Evolutionary conservation across 108 stramenopile species (phyloP), one percentile per base, ranked within the genome.

Genomic region (Stephanodiscus triporus): DNA sequence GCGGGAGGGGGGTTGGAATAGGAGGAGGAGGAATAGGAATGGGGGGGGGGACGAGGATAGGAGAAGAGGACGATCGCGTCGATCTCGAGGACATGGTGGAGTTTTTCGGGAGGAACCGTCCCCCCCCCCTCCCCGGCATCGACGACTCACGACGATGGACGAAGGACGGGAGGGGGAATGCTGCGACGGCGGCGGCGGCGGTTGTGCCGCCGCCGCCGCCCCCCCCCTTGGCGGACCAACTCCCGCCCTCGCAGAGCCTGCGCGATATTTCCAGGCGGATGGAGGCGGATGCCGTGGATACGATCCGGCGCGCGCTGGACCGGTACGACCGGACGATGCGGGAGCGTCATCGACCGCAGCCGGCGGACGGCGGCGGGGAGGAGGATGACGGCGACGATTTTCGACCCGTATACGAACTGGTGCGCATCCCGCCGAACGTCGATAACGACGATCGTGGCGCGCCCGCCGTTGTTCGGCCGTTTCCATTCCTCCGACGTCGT

Each of bases 391-490:
- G n/a, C n/a, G n/a, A n/a, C n/a, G n/a, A n/a, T n/a, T n/a, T n/a
- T n/a, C n/a, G n/a, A n/a, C n/a, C n/a, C n/a, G n/a, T n/a, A n/a
- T 73, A 54, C 53, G 72, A 73, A 53, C 17, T 73, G 40, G 40
- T 73, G 36, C 50, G 23, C 53, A 63, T 73, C 13, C 72, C 72
- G 8, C 38, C 63, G 62, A 20, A 36, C 11, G 63, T 38, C 38
- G 34, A 63, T 14, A 22, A 50, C 22, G 48, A 73, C 22, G 45
- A 34, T 5, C 4, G 5, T 5, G 32, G 32, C 32, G 32, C 32
- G 32, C 32, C 32, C 32, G 32, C 32, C 32, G 32, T 5, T 5
- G 32, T 5, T 19, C 62, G 37, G 11, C 43, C 13, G 24, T 24
- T 20, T 5, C 50, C 37, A 4, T 60, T 61, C n/a, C 48, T 58